phyloP scores from a whole-genome alignment of 2,329 filamentous ascomycete species.

The Periconia sp. region DNA sequence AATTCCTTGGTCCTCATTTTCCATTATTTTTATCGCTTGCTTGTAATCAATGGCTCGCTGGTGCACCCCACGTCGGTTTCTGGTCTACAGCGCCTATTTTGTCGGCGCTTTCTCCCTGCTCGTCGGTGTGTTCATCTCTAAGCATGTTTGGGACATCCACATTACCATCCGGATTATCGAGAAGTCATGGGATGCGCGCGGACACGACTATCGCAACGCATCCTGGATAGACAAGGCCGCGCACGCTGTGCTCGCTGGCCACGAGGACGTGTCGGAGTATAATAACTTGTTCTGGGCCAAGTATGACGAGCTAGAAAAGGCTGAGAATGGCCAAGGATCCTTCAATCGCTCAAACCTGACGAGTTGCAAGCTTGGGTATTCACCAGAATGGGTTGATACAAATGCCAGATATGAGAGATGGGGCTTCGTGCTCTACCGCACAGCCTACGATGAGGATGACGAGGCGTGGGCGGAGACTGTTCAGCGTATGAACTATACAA shows the following conservation, averaged over 20 bases:
- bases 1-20: background rate
- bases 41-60: conserved; percentile 1
- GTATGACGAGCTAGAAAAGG: background rate
- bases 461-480: conserved; percentile 1
- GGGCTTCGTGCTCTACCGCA: conserved; percentile 2
- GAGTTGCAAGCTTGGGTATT: background rate
- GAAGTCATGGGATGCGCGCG: conserved; percentile 1
- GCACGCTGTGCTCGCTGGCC: background rate
- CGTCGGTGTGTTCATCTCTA: background rate
- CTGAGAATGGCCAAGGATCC: background rate
- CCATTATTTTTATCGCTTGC: background rate
- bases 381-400: background rate
- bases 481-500: background rate
- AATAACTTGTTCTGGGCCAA: conserved; percentile 2
- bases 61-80: conserved; percentile 1
- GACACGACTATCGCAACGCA: background rate
- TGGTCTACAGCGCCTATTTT: conserved; percentile 2
- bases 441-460: background rate
- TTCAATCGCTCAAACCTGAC: conserved; percentile 3
- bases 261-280: conserved; percentile 1
- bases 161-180: conserved; percentile 1
- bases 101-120: background rate
- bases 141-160: background rate
- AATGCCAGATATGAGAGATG: conserved; percentile 1
- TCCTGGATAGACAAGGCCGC: conserved; percentile 1